These are phyloP conservation scores for Calonectria pseudoreteaudii DNA, from an alignment of 2,329 filamentous ascomycete genomes.

Conservation along the genomic window DNA sequence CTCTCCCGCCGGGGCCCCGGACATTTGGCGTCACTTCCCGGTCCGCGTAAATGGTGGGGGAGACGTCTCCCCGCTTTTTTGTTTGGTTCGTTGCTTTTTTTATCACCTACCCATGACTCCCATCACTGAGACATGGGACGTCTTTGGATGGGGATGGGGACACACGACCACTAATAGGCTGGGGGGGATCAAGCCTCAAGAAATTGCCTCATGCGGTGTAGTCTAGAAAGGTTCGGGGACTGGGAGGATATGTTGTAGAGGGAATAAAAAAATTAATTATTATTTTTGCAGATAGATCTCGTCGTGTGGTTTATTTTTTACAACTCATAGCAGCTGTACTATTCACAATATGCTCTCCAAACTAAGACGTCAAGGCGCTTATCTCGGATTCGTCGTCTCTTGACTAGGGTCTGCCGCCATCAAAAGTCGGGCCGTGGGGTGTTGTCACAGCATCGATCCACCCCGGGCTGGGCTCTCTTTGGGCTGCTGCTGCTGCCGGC, in stretches of 20 bases:
- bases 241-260: background rate
- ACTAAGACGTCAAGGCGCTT: slow-evolving; percentile 13
- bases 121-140: background rate
- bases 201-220: background rate
- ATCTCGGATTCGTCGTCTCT: slow-evolving; percentile 18
- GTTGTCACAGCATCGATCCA: slow-evolving; percentile 25
- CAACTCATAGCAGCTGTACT: background rate
- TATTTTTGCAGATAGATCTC: background rate
- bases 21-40: slow-evolving; percentile 22
- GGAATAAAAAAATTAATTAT: background rate
- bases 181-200: background rate
- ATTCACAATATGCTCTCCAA: background rate
- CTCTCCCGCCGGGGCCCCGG: slow-evolving; percentile 30
- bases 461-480: background rate
- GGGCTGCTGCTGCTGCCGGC: background rate
- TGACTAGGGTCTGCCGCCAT: slow-evolving; percentile 12
- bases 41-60: slow-evolving; percentile 27
- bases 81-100: slow-evolving; percentile 33
- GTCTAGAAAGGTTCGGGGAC: background rate
- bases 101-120: background rate
- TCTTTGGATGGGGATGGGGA: background rate
- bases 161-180: background rate
- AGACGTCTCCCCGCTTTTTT: slow-evolving; percentile 19
- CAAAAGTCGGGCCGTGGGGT: slow-evolving; percentile 16
- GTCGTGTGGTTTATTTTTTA: background rate